A percentile compares a stretch with the other conserved stretches of the same genome.
These are phyloP conservation scores for Penicillium goetzii DNA, from an alignment of 495 filamentous ascomycete genomes.

Conservation along the genomic window DNA sequence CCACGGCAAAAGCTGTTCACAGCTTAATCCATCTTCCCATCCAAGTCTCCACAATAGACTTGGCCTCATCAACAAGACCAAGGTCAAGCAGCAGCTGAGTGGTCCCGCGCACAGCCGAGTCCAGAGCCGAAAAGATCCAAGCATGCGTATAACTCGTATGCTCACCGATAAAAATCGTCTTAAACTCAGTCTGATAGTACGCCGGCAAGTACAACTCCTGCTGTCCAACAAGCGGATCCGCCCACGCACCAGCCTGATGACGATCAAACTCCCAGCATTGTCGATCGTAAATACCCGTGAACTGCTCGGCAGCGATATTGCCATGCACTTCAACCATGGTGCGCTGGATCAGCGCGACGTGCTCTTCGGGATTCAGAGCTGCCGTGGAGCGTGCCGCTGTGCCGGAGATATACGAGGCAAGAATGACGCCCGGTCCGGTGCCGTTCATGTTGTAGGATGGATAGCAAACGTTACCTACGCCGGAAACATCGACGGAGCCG, in stretches of 20 bases:
- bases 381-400: constrained; percentile 50
- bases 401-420: constrained; percentile 57
- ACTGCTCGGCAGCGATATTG: constrained; percentile 56
- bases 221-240: constrained; percentile 57
- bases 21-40: constrained; percentile 67
- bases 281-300: constrained; percentile 61
- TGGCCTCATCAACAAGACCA: constrained; percentile 72
- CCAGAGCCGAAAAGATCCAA: constrained; percentile 71
- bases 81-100: constrained; percentile 68
- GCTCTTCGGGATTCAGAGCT: constrained; percentile 53
- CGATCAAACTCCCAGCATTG: constrained; percentile 63
- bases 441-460: constrained; percentile 66
- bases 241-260: constrained; percentile 59
- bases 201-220: constrained; percentile 69
- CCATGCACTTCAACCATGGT: constrained; percentile 67
- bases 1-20: constrained; percentile 1
- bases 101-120: constrained; percentile 66
- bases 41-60: constrained; percentile 63
- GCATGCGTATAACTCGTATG: constrained; percentile 76
- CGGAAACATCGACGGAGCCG: constrained; percentile 59
- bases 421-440: constrained; percentile 63
- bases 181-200: constrained; percentile 69
- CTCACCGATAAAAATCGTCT: constrained; percentile 70
- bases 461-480: constrained; percentile 64
- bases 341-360: constrained; percentile 57